These are phyloP conservation scores for Mycena citricolor DNA, from an alignment of 1,284 basidiomycete genomes.

Conservation along the genomic window DNA sequence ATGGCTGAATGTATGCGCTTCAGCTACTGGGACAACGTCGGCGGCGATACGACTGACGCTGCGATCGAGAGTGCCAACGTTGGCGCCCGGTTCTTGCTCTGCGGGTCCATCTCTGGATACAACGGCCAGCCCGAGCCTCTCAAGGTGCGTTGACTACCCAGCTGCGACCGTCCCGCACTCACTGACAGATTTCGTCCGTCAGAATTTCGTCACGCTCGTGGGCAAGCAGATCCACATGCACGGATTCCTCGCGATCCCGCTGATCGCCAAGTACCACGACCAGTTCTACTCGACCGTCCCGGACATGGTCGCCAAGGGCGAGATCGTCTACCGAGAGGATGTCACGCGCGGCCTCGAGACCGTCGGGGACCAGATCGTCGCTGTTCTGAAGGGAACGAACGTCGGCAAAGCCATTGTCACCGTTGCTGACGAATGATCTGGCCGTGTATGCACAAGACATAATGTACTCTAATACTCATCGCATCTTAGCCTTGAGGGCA, in stretches of 20 bases:
- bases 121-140: conserved; percentile 31
- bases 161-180: no score
- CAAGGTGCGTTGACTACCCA: conserved; percentile 28
- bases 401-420: conserved; percentile 55
- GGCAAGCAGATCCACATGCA: conserved; percentile 40
- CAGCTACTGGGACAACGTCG: conserved; percentile 29
- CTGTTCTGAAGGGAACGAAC: conserved; percentile 57
- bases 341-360: conserved; percentile 49
- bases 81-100: conserved; percentile 31
- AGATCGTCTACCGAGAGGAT: conserved; percentile 61
- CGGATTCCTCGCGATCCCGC: conserved; percentile 57
- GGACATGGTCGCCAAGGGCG: conserved; percentile 50
- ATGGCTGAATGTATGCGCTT: background rate
- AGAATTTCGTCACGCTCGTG: conserved; percentile 35
- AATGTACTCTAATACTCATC: no score
- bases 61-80: conserved; percentile 20
- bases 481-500: no score
- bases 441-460: no score
- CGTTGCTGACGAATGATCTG: conserved; percentile 45
- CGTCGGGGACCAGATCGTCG: conserved; percentile 51
- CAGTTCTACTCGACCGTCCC: conserved; percentile 56
- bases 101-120: conserved; percentile 33
- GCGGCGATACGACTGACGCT: conserved; percentile 26
- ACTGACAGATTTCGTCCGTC: no score
- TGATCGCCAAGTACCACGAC: conserved; percentile 36